Percentiles rank a stretch among this genome's conserved stretches.
phyloP scores from a whole-genome alignment of 192 early-diverging fungal species.

The Mortierella antarctica region DNA sequence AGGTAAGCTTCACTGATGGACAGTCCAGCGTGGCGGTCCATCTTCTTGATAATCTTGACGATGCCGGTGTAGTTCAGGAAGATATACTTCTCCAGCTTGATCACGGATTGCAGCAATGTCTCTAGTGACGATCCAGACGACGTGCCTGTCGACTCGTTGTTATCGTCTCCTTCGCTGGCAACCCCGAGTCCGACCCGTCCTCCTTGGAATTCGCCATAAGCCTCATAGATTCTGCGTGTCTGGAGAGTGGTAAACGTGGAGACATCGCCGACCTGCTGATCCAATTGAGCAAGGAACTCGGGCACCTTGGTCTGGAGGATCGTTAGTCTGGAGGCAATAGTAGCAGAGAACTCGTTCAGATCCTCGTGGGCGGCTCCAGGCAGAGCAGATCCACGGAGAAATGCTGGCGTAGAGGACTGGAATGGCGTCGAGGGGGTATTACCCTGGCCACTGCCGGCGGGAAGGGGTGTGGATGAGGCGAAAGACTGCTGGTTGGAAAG shows the following conservation, averaged over 20 bases:
- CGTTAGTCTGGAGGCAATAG: constrained; percentile 66
- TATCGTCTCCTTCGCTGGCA: not conserved
- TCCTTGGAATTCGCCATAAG: constrained; percentile 34
- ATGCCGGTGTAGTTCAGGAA: constrained; percentile 90
- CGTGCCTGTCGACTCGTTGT: constrained; percentile 12
- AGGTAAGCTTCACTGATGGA: constrained; percentile 76
- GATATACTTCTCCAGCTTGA: constrained; percentile 82
- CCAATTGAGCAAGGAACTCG: constrained; percentile 75
- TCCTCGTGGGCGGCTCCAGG: constrained; percentile 32
- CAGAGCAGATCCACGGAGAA: constrained; percentile 50
- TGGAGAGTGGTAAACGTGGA: constrained; percentile 56
- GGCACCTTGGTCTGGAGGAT: constrained; percentile 69
- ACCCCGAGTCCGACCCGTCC: constrained; percentile 37
- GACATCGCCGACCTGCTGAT: constrained; percentile 72
- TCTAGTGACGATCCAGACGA: constrained; percentile 36
- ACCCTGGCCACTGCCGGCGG: constrained; percentile 18
- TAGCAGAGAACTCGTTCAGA: constrained; percentile 63
- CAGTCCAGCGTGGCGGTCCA: constrained; percentile 85
- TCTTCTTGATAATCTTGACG: constrained; percentile 89
- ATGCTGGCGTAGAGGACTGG: constrained; percentile 63
- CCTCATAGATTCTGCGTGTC: constrained; percentile 49
- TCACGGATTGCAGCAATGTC: constrained; percentile 68
- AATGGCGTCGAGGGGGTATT: constrained; percentile 42
- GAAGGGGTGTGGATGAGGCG: constrained; percentile 42
- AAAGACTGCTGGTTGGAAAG: constrained; percentile 55